Conservation (phyloP, 352 stramenopile species). For the Globisporangium middletonii region DNA sequence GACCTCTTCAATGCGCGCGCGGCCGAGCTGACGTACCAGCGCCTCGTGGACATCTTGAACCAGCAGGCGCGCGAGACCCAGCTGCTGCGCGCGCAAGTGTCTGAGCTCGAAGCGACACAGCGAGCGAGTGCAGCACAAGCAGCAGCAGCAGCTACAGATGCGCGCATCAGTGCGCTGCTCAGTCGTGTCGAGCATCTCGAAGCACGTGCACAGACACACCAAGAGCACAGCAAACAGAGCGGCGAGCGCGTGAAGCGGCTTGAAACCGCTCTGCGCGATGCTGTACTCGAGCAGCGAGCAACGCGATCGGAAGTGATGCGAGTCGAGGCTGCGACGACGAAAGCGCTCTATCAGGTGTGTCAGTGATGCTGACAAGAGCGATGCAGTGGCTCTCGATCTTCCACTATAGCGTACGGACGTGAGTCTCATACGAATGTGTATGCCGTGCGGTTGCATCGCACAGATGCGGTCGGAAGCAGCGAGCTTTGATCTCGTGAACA, state of each 20-base stretch:
- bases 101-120: slow-evolving; percentile 6
- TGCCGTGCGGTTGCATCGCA: neutral
- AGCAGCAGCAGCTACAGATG: neutral
- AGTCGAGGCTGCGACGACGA: slow-evolving; percentile 16
- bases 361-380: neutral
- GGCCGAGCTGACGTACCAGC: slow-evolving; percentile 38
- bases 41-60: slow-evolving; percentile 64
- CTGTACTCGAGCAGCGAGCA: slow-evolving; percentile 20
- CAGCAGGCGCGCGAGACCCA: slow-evolving; percentile 21
- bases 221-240: neutral
- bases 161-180: neutral
- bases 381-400: neutral
- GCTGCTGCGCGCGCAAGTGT: neutral
- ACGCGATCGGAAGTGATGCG: slow-evolving; percentile 9
- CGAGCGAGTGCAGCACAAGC: slow-evolving; percentile 7
- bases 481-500: slow-evolving; percentile 25
- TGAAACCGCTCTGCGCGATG: slow-evolving; percentile 10
- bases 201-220: neutral
- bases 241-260: slow-evolving; percentile 11
- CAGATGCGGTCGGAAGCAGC: slow-evolving; percentile 27
- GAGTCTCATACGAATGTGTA: neutral
- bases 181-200: slow-evolving; percentile 10
- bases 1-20: slow-evolving; percentile 57
- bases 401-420: neutral
- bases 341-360: slow-evolving; percentile 16